These are phyloP conservation scores for Colletotrichum incanum DNA, from an alignment of 2,329 filamentous ascomycete genomes.

Conservation along the genomic window DNA sequence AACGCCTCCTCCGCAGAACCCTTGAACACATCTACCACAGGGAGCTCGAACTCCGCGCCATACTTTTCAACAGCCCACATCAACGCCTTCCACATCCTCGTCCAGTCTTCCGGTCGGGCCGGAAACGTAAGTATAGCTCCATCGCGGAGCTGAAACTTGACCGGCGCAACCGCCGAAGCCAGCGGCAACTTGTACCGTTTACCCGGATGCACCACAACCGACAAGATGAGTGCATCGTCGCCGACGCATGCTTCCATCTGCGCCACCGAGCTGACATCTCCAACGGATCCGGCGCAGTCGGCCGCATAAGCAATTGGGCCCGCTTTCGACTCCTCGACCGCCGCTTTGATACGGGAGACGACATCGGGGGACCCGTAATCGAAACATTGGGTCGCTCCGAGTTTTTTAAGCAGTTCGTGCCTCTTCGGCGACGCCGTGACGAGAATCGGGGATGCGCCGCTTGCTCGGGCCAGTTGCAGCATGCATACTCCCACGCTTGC, in stretches of 20 bases:
- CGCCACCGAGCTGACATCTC: background rate
- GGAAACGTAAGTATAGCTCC: conserved; percentile 1
- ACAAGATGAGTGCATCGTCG: background rate
- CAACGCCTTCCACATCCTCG: conserved; percentile 7
- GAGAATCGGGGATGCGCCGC: conserved; percentile 52
- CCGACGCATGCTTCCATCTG: conserved; percentile 22
- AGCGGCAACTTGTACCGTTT: conserved; percentile 17
- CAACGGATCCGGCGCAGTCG: conserved; percentile 18
- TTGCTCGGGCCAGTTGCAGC: conserved; percentile 53
- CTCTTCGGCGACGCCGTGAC: conserved; percentile 52
- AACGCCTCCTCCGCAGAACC: conserved; percentile 12
- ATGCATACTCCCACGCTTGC: conserved; percentile 53
- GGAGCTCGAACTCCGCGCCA: background rate
- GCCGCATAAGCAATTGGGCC: conserved; percentile 32
- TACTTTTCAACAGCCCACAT: conserved; percentile 5
- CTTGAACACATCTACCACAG: conserved; percentile 7
- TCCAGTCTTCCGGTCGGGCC: background rate
- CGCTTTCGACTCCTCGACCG: conserved; percentile 11
- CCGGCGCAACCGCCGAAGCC: conserved; percentile 1
- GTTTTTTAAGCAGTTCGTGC: conserved; percentile 49
- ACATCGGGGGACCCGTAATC: conserved; percentile 49
- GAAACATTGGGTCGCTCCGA: conserved; percentile 55
- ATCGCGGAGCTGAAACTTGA: background rate
- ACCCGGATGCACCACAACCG: background rate
- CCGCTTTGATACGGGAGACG: conserved; percentile 10